Evolutionary conservation across 2,329 filamentous ascomycete species (phyloP), one percentile per base, ranked within the genome.

Genomic region (Colletotrichum cordylinicola): DNA sequence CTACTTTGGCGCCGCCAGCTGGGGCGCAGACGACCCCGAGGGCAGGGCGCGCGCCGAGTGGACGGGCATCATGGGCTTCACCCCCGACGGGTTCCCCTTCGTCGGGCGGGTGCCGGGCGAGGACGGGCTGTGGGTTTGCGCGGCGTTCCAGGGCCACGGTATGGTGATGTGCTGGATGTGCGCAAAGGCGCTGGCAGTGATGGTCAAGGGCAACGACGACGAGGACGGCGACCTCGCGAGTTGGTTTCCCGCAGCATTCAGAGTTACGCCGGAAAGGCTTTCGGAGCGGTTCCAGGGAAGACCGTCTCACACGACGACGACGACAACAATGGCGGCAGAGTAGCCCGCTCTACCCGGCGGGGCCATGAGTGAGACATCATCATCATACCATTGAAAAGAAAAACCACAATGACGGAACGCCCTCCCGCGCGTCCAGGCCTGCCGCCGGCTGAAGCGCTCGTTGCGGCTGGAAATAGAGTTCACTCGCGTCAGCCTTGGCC

Each of bases 121-220:
- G 56, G 78, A 84, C 6, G 86, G 87, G 1, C 79, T 93, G 27
- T 93, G 89, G 86, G 84, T 92, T 2, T 86, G 88, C 37, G 90
- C 89, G 4, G 88, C 90, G 8, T 94, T 94, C 77, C 92, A 93
- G 77, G 93, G 93, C 1, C 91, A 94, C 81, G 91, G 92, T 0
- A 94, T 93, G 92, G 92, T 92, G 2, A 82, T 91, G 37, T 91
- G 91, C 70, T 90, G 91, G 84, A 89, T 91, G 80, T 90, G 88
- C 33, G 91, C 91, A 0, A 87, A 89, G 78, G 92, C 89, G 0
- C 78, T 94, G 74, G 89, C 87, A 2, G 83, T 84, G 35, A 91
- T 93, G 89, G 87, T 92, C 77, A 78, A 82, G 52, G 83, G 80
- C 2, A 10, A 48, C 77, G 80, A n/a, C 4, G 82, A 84, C 33